Percentiles rank a stretch among this genome's conserved stretches.
Conservation (phyloP, 108 stramenopile genomes). For the Pseudonitzschia pungens region DNA sequence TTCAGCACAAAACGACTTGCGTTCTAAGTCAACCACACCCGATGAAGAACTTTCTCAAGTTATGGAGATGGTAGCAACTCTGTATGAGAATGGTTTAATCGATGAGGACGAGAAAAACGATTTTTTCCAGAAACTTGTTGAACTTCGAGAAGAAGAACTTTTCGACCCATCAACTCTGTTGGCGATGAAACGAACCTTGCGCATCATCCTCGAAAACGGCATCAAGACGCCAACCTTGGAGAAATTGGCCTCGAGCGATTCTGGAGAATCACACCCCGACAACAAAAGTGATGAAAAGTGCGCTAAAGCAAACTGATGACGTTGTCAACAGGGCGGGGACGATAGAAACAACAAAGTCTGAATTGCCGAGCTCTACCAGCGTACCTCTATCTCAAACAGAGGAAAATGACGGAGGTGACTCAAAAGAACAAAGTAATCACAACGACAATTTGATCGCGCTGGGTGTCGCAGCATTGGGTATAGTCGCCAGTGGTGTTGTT, state of each 20-base stretch:
- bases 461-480: slow-evolving; percentile 28
- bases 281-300: background rate
- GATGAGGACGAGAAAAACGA: slow-evolving; percentile 20
- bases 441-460: slow-evolving; percentile 17
- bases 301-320: background rate
- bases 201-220: slow-evolving; percentile 23
- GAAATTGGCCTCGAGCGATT: background rate
- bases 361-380: background rate
- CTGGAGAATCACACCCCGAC: background rate
- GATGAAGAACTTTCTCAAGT: slow-evolving; percentile 24
- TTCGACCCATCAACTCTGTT: slow-evolving; percentile 8
- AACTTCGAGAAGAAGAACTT: slow-evolving; percentile 12
- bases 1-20: background rate
- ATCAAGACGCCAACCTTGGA: background rate
- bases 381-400: background rate
- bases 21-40: background rate
- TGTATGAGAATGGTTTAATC: slow-evolving; percentile 28
- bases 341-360: background rate
- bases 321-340: background rate
- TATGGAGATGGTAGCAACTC: slow-evolving; percentile 25
- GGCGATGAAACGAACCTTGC: slow-evolving; percentile 22
- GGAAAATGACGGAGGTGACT: background rate
- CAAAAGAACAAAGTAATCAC: background rate
- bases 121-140: slow-evolving; percentile 16
- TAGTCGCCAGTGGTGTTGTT: slow-evolving; percentile 24